phyloP scores from a whole-genome alignment of 1,284 basidiomycete species.

The Golubevia sp. region DNA sequence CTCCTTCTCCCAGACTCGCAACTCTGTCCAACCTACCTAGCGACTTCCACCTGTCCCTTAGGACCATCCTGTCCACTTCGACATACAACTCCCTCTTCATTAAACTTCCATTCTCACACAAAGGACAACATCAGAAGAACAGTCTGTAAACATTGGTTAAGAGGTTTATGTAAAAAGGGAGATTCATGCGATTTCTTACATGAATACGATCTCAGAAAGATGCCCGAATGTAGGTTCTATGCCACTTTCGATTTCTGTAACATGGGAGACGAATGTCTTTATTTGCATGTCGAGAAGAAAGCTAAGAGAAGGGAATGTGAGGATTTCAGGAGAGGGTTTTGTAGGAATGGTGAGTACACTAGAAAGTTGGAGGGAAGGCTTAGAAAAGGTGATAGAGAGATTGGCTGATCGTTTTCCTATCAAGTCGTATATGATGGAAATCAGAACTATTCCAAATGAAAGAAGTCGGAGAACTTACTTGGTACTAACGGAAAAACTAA shows the following conservation, averaged over 20 bases:
- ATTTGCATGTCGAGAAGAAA: conserved; percentile 93
- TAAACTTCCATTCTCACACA: conserved; percentile 85
- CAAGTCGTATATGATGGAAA: no score
- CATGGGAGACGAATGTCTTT: conserved; percentile 96
- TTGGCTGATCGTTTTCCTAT: no score
- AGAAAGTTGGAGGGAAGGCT: neutral
- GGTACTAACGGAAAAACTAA: no score
- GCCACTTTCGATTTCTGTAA: conserved; percentile 98
- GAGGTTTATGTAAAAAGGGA: conserved; percentile 97
- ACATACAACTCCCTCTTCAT: conserved; percentile 80
- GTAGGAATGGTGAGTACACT: conserved; percentile 62
- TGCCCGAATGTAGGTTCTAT: conserved; percentile 99
- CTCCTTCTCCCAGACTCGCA: conserved; percentile 13
- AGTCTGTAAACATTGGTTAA: conserved; percentile 98
- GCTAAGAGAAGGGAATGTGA: conserved; percentile 81
- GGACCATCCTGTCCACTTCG: conserved; percentile 85
- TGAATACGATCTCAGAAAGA: conserved; percentile 95
- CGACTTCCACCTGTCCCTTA: conserved; percentile 70
- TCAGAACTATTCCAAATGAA: no score
- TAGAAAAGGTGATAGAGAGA: neutral
- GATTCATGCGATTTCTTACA: conserved; percentile 98
- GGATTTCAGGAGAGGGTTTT: conserved; percentile 94
- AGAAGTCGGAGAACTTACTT: no score
- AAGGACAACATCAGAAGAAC: conserved; percentile 75
- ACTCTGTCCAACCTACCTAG: conserved; percentile 14